These are phyloP conservation scores for Hydnum rufescens DNA, from an alignment of 768 basidiomycete species.

Conservation along the genomic window DNA sequence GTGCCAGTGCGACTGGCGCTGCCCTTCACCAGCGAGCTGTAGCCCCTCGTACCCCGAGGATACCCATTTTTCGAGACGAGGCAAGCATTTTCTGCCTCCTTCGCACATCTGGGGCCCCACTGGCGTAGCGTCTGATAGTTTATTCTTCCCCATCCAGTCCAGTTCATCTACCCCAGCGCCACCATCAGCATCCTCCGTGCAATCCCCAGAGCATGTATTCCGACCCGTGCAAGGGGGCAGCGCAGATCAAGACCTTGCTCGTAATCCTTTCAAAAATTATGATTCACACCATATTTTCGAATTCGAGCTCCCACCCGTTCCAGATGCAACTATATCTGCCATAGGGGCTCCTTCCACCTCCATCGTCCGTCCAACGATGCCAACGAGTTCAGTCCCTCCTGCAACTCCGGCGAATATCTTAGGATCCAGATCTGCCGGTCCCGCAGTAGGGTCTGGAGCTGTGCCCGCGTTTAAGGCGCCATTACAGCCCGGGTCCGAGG, in stretches of 20 bases:
- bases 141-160: too few species aligned
- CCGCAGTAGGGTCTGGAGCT: background rate
- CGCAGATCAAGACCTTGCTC: background rate
- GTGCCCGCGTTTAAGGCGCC: too few species aligned
- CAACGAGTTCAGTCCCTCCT: background rate
- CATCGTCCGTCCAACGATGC: background rate
- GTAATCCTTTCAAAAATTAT: background rate
- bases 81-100: conserved; percentile 7
- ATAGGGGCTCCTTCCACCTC: background rate
- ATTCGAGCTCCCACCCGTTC: background rate
- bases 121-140: too few species aligned
- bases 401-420: too few species aligned
- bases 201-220: background rate
- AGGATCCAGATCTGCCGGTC: background rate
- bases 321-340: background rate
- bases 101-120: background rate
- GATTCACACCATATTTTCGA: background rate
- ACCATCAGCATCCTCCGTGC: background rate
- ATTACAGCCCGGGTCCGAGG: too few species aligned
- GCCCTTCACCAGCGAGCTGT: conserved; percentile 15
- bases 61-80: conserved; percentile 25
- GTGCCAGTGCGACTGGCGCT: conserved; percentile 23
- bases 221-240: background rate
- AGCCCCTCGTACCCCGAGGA: conserved; percentile 20
- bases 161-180: background rate